Percentiles rank a stretch among this genome's conserved stretches.
Conservation (phyloP, 1,284 basidiomycete genomes). For the Irpex rosettiformis region DNA sequence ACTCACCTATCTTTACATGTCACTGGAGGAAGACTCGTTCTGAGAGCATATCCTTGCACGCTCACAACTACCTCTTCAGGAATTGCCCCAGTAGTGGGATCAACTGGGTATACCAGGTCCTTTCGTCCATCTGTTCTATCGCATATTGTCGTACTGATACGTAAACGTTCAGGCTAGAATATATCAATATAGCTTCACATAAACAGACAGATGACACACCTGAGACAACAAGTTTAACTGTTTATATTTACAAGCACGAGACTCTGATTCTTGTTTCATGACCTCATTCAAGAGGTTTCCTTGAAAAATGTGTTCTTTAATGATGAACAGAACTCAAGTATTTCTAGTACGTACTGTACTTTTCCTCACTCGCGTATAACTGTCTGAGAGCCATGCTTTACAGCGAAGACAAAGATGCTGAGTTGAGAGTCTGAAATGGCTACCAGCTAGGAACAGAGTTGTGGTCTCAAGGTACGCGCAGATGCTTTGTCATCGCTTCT, state of each 20-base stretch:
- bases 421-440: too few relatives aligned
- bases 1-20: neutral
- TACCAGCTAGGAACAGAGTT: too few relatives aligned
- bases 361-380: too few relatives aligned
- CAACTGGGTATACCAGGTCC: neutral
- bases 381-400: too few relatives aligned
- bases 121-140: neutral
- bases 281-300: neutral
- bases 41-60: neutral
- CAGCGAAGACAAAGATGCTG: too few relatives aligned
- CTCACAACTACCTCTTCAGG: neutral
- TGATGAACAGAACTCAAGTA: too few relatives aligned
- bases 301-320: too few relatives aligned
- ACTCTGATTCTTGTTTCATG: neutral
- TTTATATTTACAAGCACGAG: neutral
- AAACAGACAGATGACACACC: neutral
- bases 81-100: neutral
- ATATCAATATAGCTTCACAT: neutral
- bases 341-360: too few relatives aligned
- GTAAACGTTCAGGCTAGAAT: neutral
- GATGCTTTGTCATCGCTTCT: too few relatives aligned
- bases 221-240: neutral
- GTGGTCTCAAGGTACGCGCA: too few relatives aligned
- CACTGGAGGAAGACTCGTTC: neutral
- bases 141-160: neutral